phyloP scores from a whole-genome alignment of 2,329 filamentous ascomycete genomes.

The Fusarium robinianum region DNA sequence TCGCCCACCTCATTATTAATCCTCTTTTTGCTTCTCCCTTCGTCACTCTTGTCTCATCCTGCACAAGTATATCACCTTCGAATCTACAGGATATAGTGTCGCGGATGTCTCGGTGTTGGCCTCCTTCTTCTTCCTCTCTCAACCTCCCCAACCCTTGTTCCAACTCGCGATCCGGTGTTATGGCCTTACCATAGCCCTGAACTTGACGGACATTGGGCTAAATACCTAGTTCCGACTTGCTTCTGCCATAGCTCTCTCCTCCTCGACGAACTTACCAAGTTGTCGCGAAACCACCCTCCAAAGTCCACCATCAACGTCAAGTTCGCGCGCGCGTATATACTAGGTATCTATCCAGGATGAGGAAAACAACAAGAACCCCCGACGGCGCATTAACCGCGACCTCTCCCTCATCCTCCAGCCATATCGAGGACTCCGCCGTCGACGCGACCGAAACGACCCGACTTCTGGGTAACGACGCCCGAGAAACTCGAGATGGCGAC shows the following conservation, averaged over 20 bases:
- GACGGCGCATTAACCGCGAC: not conserved
- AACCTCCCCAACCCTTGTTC: not conserved
- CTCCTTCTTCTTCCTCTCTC: not conserved
- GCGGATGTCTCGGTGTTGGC: conserved; percentile 1
- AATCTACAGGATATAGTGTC: conserved; percentile 19
- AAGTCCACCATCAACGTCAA: too few species aligned
- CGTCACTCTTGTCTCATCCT: conserved; percentile 33
- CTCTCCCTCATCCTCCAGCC: not conserved
- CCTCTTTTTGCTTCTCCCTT: conserved; percentile 12
- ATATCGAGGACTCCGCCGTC: not conserved
- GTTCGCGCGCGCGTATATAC: too few species aligned
- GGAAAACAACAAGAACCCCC: conserved; percentile 5
- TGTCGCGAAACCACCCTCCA: too few species aligned
- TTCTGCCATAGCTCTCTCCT: not conserved
- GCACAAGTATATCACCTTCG: conserved; percentile 10
- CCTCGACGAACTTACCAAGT: too few species aligned
- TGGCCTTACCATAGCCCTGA: conserved; percentile 21
- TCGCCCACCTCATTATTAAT: conserved; percentile 27
- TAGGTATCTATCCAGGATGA: too few species aligned
- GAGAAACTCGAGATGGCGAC: conserved; percentile 13
- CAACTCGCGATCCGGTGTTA: conserved; percentile 4
- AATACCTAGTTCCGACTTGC: conserved; percentile 14
- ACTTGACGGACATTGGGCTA: conserved; percentile 20
- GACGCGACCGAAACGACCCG: conserved; percentile 44
- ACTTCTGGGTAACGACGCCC: conserved; percentile 43